Evolutionary conservation across 2,329 filamentous ascomycete species (phyloP).

Genomic region (Phialocephala sp.): DNA sequence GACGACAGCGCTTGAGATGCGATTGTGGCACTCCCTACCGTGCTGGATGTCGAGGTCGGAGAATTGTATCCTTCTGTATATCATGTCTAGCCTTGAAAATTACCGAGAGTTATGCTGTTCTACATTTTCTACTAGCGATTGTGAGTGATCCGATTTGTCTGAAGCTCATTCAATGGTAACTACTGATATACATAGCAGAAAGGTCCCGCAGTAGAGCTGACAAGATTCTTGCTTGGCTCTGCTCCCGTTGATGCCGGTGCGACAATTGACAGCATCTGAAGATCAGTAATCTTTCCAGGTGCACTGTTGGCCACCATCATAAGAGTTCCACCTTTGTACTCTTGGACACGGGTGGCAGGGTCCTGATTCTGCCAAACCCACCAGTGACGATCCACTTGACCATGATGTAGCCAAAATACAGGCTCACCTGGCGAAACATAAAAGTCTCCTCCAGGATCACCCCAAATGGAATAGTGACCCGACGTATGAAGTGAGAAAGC

Average conservation of each 20-base stretch:
- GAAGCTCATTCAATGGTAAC: neutral
- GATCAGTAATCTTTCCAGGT: slow-evolving; percentile 26
- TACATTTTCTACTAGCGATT: neutral
- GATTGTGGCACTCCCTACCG: no score
- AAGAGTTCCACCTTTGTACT: slow-evolving; percentile 28
- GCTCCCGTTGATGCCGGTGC: slow-evolving; percentile 13
- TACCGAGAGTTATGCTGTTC: neutral
- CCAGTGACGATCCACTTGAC: slow-evolving; percentile 29
- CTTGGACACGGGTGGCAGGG: slow-evolving; percentile 24
- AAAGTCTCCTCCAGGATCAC: slow-evolving; percentile 8
- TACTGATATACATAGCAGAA: slow-evolving; percentile 31
- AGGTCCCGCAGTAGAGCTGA: slow-evolving; percentile 26
- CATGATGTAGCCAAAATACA: slow-evolving; percentile 21
- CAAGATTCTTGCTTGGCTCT: slow-evolving; percentile 21
- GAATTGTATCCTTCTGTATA: no score
- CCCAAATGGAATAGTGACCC: neutral
- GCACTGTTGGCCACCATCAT: slow-evolving; percentile 27
- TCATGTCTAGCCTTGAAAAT: no score
- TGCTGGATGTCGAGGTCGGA: no score
- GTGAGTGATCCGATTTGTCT: neutral
- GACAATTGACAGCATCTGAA: slow-evolving; percentile 24
- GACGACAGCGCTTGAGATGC: no score
- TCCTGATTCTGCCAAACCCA: slow-evolving; percentile 33
- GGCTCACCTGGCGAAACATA: slow-evolving; percentile 17
- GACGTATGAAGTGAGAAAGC: slow-evolving; percentile 1